A percentile compares a stretch with the other conserved stretches of the same genome.
Conservation (phyloP, 345 rosid genomes). For the Eucalyptus leucophloia region DNA sequence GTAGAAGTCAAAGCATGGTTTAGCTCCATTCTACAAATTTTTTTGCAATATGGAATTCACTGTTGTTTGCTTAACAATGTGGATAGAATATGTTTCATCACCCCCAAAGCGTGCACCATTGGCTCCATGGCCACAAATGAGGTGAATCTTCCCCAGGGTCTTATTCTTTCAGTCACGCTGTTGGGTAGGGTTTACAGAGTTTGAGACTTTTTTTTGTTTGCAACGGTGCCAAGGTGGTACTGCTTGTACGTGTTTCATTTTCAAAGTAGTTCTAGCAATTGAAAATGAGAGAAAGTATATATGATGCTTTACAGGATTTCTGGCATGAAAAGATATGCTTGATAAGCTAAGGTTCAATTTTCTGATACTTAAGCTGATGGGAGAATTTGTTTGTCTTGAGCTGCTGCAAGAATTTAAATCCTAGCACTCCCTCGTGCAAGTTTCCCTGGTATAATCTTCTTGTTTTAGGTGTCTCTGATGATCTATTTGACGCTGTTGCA, state of each 20-base stretch:
- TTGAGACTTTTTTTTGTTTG: neutral
- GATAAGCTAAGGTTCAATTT: neutral
- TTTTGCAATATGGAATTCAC: neutral
- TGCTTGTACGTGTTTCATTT: neutral
- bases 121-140: neutral
- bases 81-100: neutral
- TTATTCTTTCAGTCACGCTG: neutral
- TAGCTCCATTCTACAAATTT: neutral
- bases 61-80: neutral
- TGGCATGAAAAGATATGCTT: neutral
- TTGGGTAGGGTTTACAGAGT: neutral
- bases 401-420: neutral
- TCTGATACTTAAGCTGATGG: neutral
- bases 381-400: neutral
- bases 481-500: neutral
- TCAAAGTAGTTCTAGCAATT: neutral
- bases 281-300: neutral
- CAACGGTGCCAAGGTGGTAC: neutral
- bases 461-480: neutral
- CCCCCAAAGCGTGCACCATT: neutral
- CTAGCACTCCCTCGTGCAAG: neutral
- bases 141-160: neutral
- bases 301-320: neutral
- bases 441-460: neutral
- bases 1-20: neutral